Base-by-base conservation (phyloP, 345 rosid genomes). In the Pugionium dolabratum region DNA sequence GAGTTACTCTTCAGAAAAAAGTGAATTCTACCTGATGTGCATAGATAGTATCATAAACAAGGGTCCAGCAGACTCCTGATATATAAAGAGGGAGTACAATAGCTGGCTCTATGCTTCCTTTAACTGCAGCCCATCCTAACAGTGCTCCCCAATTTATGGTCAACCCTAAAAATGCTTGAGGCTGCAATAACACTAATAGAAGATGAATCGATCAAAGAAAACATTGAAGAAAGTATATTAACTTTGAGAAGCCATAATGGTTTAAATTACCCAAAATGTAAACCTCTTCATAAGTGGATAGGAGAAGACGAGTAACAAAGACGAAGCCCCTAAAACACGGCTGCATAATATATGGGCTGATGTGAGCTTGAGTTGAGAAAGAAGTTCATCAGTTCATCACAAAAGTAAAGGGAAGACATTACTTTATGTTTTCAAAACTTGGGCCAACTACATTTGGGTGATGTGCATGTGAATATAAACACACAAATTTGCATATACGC, bases 61-160 rank as follows among this genome's bases (percentile, higher is more conserved):
- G 94, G 58, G 98, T 93, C 98, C 98, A 93, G 46, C 78, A 93
- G 31, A 90, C 88, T 70, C 98, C 97, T 43, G 95, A 76, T 55
- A 78, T 44, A 63, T 93, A 93, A 5, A 93, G 81, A 39, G 97
- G 97, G 44, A 93, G 67, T 40, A 84, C 91, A 30, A 86, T 29
- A 53, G 84, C 53, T 31, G 86, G 95, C 32, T 88, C 94, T 79
- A 90, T 54, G 79, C 83, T 86, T 74, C 91, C 96, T 82, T 53
- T 84, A 28, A 93, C 62, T 7, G 96, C 94, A 66, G 90, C 51
- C 94, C 94, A 88, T 32, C 98, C 96, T 71, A 88, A 78, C 58
- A 93, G 54, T 48, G 96, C 96, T 80, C 94, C 98, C 96, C 97
- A 90, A 43, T 90, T 93, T 79, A 88, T 90, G 18, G 97, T 84